Base-by-base conservation (phyloP, 257 asterid genomes). In the Solanum virginianum region DNA sequence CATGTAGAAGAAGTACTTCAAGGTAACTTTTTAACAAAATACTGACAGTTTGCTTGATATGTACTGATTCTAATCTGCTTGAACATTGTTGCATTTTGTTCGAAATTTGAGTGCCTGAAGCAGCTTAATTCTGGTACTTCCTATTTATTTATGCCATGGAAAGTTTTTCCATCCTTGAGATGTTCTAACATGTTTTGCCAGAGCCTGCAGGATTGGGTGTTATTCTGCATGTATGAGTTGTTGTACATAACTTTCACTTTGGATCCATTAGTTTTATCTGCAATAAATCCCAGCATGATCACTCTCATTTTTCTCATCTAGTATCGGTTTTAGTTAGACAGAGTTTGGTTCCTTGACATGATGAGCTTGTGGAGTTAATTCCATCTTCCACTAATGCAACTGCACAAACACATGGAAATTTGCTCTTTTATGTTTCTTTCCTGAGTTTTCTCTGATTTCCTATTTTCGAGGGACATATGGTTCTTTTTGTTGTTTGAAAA, bases 1-100 rank as follows among this genome's bases (percentile, higher is more conserved):
- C 89, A 86, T 62, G 87, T 96, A 86, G 97, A 96, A 89, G 85
- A 91, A 80, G 90, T 86, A 89, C 90, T 89, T 83, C 92, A 91
- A 94, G 98, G 99, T 96, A 86, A 20, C 43, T 81, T 86, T 72
- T 65, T 86, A 74, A 88, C 54, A 32, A 79, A 74, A 83, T 81
- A 85, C 87, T 85, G 56, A 53, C 24, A 59, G 82, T 51, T 54
- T 43, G 36, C 51, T 80, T 45, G 68, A 7, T 5, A 18, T 29
- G 39, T 22, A 41, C 83, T 16, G 54, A 18, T 56, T 80, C 39
- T 68, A 41, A 43, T 80, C 65, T 43, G 16, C 6, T 17, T 47
- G 65, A 62, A 63, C 84, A 29, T 47, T 71, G 43, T 41, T 49
- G 45, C 10, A 43, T 9, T 29, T 32, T 32, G 68, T 17, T 62